Base-by-base conservation (phyloP, 805 yeast species). In the Candida sanyiensis region DNA sequence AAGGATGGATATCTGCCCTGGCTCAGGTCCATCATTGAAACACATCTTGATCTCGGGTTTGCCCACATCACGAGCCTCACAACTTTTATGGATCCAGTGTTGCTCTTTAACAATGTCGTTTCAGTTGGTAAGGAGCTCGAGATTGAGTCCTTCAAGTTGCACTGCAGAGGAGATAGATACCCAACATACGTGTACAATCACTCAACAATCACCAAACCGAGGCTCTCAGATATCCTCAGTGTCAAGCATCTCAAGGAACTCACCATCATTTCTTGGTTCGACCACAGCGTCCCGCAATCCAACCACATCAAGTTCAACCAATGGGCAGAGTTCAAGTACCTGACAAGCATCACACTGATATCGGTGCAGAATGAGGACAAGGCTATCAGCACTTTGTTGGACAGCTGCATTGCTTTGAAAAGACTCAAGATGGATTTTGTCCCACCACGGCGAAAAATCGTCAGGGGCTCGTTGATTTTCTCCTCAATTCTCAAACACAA, bases 191-290 rank as follows among this genome's bases (percentile, higher is more conserved):
- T 64, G 30, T 63, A 62, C 35, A 38, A 38, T 25, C 51, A 24
- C 39, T 44, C 23, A 28, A 27, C 5, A 13, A 29, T 36, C 10
- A 47, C 47, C 27, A 46, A 48, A 30, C 38, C 50, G 7, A 45
- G 47, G 3, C 46, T 66, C 20, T 56, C 59, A 7, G 70, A 67
- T 30, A 42, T 66, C 2, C 64, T 67, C 36, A 67, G 64, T 43
- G 47, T 53, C 3, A 47, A 61, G 33, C 46, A 57, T 3, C 49
- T 67, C 38, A 62, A 59, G 39, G 56, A 59, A 0, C 48, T 67
- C 22, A 66, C 72, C 0, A 56, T 67, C 4, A 65, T 67, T 5
- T 67, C 72, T 3, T 67, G 72, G 72, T 62, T 57, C 45, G 69
- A 65, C 36, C 51, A 56, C n/a, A 39, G 57, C 13, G 43, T 50